Evolutionary conservation across 2,329 filamentous ascomycete species (phyloP), one percentile per base, ranked within the genome.

Genomic region (Chaetomium sp.): DNA sequence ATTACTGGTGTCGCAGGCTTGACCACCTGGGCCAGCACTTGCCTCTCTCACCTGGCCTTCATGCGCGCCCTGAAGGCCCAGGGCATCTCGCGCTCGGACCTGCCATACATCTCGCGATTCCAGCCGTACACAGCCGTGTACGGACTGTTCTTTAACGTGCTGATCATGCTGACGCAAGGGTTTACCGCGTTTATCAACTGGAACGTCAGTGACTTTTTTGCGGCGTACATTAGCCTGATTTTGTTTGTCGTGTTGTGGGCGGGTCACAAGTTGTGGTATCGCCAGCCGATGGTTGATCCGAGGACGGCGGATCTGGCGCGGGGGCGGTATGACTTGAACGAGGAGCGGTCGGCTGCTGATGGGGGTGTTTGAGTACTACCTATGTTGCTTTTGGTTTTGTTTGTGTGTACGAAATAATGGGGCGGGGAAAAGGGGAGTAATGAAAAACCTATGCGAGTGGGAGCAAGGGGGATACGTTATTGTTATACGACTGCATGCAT

Each of bases 1-100:
- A 83, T 89, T 61, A 84, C 79, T 11, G 80, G 83, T 51, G 82
- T 86, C 6, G 84, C 83, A 4, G 85, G 84, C 5, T 84, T 89
- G 68, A 86, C 88, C 62, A 82, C 79, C 40, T 90, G 87, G 86
- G 76, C 80, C 6, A 81, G 81, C 66, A 87, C 88, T 69, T 79
- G 75, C 66, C 64, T 77, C 49, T 86, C 81, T 66, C 84, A 88
- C 68, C 71, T 88, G 54, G 78, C 78, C 8, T 88, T 88, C 70
- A 81, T 83, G 76, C 74, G 76, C n/a, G 81, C 78, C 7, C 74
- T 87, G 51, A 67, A 70, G 43, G 73, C 72, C 1, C 82, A 84
- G 59, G 75, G 77, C 54, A 79, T 88, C 33, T 72, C 78, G 33
- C 81, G 84, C 19, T 72, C 74, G 37, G 69, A 72, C 4, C 74